Percentiles rank a stretch among this genome's conserved stretches.
Evolutionary conservation across 352 stramenopile genomes (phyloP).

Genomic region (Globisporangium acanthophoron): DNA sequence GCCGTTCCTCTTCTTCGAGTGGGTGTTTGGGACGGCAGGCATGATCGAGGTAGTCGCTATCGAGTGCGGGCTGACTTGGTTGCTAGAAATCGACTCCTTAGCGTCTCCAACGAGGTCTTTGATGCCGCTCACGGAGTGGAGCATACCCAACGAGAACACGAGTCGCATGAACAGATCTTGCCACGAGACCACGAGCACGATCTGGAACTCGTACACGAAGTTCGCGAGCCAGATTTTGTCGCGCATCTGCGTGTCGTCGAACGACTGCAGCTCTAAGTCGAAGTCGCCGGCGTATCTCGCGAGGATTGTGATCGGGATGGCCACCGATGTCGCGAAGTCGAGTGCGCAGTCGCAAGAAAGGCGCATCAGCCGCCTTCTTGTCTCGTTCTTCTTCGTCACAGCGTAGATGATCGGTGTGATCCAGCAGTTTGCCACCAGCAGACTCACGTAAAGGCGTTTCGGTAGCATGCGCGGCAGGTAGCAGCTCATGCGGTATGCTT

Average conservation of each 20-base stretch:
- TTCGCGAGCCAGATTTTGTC: constrained; percentile 23
- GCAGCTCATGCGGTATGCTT: too few relatives aligned
- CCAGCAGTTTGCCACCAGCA: too few relatives aligned
- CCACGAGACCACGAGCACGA: constrained; percentile 27
- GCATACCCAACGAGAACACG: constrained; percentile 30
- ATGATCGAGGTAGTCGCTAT: background rate
- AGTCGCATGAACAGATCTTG: constrained; percentile 24
- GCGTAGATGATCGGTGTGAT: too few relatives aligned
- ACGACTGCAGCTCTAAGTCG: background rate
- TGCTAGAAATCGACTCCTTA: too few relatives aligned
- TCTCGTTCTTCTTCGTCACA: too few relatives aligned
- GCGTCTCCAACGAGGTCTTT: constrained; percentile 18
- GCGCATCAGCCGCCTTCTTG: constrained; percentile 14
- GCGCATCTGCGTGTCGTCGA: constrained; percentile 13
- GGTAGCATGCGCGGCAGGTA: too few relatives aligned
- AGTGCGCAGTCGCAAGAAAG: constrained; percentile 11
- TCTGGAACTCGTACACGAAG: constrained; percentile 17
- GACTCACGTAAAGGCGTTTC: too few relatives aligned
- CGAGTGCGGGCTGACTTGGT: too few relatives aligned
- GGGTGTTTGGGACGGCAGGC: background rate
- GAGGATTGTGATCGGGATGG: constrained; percentile 5
- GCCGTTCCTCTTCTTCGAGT: background rate
- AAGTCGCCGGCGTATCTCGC: constrained; percentile 8
- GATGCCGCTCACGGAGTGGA: constrained; percentile 23
- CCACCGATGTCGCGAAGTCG: constrained; percentile 15